These are phyloP conservation scores for Petasospora fabianii DNA, from an alignment of 1,139 yeast species.

Conservation along the genomic window DNA sequence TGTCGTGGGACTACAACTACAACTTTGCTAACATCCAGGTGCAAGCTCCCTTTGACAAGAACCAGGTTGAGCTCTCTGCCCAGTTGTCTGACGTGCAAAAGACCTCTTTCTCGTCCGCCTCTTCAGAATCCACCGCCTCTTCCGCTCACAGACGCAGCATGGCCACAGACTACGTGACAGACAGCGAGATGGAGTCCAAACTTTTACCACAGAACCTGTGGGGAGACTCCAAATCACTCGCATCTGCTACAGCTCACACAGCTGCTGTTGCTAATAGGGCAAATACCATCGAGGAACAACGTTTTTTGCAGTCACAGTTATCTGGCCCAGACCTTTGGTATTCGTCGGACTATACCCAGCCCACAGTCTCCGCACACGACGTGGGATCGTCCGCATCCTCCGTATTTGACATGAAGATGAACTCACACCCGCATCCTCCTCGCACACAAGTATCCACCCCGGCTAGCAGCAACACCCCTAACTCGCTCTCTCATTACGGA, in stretches of 20 bases:
- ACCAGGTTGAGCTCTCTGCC: slow-evolving; percentile 4
- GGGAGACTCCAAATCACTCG: slow-evolving; percentile 8
- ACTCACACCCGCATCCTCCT: neutral
- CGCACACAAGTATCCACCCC: slow-evolving; percentile 11
- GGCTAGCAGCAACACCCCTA: slow-evolving; percentile 7
- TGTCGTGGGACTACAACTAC: slow-evolving; percentile 16
- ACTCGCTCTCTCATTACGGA: slow-evolving; percentile 2
- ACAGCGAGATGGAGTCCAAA: slow-evolving; percentile 17
- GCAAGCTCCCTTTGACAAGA: slow-evolving; percentile 2
- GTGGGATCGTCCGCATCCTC: slow-evolving; percentile 9
- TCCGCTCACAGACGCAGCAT: slow-evolving; percentile 7
- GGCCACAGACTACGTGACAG: slow-evolving; percentile 12
- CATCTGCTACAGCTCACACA: too few relatives aligned
- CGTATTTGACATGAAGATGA: slow-evolving; percentile 12
- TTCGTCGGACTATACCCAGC: slow-evolving; percentile 9
- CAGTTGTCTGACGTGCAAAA: slow-evolving; percentile 7
- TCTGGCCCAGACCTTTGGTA: slow-evolving; percentile 15
- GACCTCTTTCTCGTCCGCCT: slow-evolving; percentile 10
- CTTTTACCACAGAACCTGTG: slow-evolving; percentile 18
- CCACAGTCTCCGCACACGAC: slow-evolving; percentile 1
- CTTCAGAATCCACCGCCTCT: slow-evolving; percentile 7
- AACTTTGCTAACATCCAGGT: slow-evolving; percentile 1
- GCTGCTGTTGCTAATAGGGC: neutral
- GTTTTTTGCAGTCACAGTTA: slow-evolving; percentile 15
- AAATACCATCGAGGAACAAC: slow-evolving; percentile 17